Percentiles rank a stretch among this genome's conserved stretches.
Conservation (phyloP, 257 asterid genomes). For the Cinchona pubescens region DNA sequence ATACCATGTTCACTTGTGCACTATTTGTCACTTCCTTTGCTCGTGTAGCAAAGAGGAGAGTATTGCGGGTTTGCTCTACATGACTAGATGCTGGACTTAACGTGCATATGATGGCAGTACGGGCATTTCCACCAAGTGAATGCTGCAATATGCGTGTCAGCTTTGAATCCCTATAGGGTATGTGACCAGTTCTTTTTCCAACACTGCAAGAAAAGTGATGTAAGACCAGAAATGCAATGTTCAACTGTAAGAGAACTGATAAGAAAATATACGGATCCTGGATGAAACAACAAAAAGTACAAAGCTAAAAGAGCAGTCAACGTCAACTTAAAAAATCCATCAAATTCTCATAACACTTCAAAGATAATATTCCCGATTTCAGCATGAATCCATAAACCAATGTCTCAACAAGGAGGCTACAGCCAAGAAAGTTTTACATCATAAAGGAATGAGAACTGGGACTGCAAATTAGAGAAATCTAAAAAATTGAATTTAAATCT, state of each 20-base stretch:
- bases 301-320: slow-evolving; percentile 1
- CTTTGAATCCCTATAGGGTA: slow-evolving; percentile 92
- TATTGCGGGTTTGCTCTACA: slow-evolving; percentile 87
- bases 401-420: background rate
- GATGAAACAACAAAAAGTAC: too few relatives aligned
- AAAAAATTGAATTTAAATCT: background rate
- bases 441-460: background rate
- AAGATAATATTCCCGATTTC: background rate
- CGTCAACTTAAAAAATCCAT: background rate
- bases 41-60: slow-evolving; percentile 85
- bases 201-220: slow-evolving; percentile 42
- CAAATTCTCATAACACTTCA: background rate
- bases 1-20: slow-evolving; percentile 93
- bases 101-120: slow-evolving; percentile 96
- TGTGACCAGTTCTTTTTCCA: slow-evolving; percentile 90
- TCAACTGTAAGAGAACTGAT: background rate
- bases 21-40: slow-evolving; percentile 96
- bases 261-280: background rate
- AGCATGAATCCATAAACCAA: background rate
- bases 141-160: slow-evolving; percentile 96
- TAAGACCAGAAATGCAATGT: background rate
- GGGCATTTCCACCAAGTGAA: slow-evolving; percentile 96
- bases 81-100: slow-evolving; percentile 93
- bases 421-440: background rate
- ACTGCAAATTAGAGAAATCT: background rate